A percentile compares a stretch with the other conserved stretches of the same genome.
These are phyloP conservation scores for Mycena vulgaris DNA, from an alignment of 768 basidiomycete genomes.

Conservation along the genomic window DNA sequence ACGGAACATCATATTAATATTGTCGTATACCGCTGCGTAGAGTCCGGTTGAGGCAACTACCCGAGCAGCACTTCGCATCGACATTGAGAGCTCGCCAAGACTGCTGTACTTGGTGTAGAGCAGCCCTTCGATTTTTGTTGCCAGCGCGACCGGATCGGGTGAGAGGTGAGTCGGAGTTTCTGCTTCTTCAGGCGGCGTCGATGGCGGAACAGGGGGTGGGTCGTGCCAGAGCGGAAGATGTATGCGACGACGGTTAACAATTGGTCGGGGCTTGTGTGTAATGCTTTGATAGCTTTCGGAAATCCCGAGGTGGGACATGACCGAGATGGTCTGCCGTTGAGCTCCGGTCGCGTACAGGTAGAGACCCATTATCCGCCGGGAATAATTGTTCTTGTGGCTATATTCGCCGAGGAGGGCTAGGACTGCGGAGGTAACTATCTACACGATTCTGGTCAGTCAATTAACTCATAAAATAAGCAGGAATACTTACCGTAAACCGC, in stretches of 20 bases:
- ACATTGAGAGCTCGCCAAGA: too few species aligned
- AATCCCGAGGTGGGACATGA: conserved; percentile 48
- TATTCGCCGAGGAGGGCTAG: conserved; percentile 46
- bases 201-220: neutral
- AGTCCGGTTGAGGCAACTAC: too few species aligned
- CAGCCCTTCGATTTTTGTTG: too few species aligned
- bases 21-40: conserved; percentile 44
- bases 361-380: conserved; percentile 44
- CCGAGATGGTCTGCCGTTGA: conserved; percentile 48
- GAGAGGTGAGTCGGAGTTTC: too few species aligned
- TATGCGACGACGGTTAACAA: neutral
- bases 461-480: too few species aligned
- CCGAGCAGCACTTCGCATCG: too few species aligned
- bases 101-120: too few species aligned
- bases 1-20: conserved; percentile 52
- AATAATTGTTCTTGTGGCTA: conserved; percentile 51
- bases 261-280: conserved; percentile 29
- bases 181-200: too few species aligned
- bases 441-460: too few species aligned
- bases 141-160: neutral
- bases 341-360: conserved; percentile 53
- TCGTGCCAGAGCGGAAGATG: too few species aligned
- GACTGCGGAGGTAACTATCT: conserved; percentile 43
- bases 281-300: conserved; percentile 48
- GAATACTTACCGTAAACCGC: too few species aligned